Evolutionary conservation across 139 green algal genomes (phyloP).

Genomic region (Haematococcus lacustris): DNA sequence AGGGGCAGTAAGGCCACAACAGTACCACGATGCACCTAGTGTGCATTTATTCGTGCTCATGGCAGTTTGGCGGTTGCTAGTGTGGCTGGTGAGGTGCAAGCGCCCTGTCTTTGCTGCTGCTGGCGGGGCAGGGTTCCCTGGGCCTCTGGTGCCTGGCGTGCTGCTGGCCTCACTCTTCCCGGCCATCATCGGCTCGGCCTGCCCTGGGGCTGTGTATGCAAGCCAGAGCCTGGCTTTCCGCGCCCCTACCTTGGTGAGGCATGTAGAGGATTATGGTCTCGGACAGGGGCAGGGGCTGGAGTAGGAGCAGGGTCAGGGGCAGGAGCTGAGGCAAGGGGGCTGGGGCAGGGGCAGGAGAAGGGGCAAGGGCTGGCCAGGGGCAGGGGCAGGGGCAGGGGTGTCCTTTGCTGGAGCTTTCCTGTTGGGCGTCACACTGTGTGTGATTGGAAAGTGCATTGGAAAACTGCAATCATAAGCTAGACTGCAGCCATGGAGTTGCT

Average conservation of each 20-base stretch:
- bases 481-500: too few relatives aligned
- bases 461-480: too few relatives aligned
- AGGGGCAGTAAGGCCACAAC: too few relatives aligned
- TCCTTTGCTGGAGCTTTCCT: too few relatives aligned
- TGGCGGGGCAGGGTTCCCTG: background rate
- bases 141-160: constrained; percentile 59
- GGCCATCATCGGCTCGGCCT: constrained; percentile 58
- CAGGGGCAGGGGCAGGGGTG: background rate
- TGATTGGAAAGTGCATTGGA: too few relatives aligned
- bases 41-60: too few relatives aligned
- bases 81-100: too few relatives aligned
- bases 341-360: background rate
- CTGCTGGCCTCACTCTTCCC: constrained; percentile 67
- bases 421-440: background rate
- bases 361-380: background rate
- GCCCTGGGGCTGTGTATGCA: constrained; percentile 61
- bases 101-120: too few relatives aligned
- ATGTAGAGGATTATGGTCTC: background rate
- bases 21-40: too few relatives aligned
- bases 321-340: background rate
- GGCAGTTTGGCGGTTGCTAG: too few relatives aligned
- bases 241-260: constrained; percentile 1
- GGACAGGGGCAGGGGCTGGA: background rate
- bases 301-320: background rate
- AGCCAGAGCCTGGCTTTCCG: constrained; percentile 62